Conservation (phyloP, 352 stramenopile genomes). For the Halophytophthora polymorphica region DNA sequence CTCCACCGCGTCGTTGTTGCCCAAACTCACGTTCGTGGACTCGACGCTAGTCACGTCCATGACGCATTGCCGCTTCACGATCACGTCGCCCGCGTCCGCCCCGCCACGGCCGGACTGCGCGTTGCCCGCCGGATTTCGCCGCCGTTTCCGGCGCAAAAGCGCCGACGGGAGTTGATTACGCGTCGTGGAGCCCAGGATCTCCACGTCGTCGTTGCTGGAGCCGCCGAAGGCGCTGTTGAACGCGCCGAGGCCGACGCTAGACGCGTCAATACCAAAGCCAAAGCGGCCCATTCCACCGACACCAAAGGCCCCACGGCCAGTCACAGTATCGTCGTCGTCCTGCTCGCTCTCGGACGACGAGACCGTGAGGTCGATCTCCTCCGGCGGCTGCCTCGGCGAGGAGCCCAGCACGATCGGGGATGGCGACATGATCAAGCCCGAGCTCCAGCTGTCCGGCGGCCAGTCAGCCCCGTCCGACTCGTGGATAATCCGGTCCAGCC, state of each 20-base stretch:
- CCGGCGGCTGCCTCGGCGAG: constrained; percentile 9
- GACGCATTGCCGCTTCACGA: constrained; percentile 22
- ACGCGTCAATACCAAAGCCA: constrained; percentile 4
- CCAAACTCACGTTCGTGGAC: constrained; percentile 66
- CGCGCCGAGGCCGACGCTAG: too few relatives aligned
- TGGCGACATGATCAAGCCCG: constrained; percentile 9
- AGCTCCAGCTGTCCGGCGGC: constrained; percentile 1
- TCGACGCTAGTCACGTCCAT: constrained; percentile 49
- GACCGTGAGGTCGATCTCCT: constrained; percentile 70
- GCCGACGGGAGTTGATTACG: constrained; percentile 7
- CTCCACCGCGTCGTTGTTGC: constrained; percentile 77
- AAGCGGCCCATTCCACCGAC: constrained; percentile 10
- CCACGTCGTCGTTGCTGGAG: constrained; percentile 44
- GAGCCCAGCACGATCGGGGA: constrained; percentile 8
- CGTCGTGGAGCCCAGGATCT: constrained; percentile 41
- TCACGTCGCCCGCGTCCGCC: background rate
- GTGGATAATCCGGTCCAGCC: constrained; percentile 18
- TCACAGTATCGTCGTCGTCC: constrained; percentile 3
- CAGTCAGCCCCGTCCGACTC: constrained; percentile 21
- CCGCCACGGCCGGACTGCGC: background rate
- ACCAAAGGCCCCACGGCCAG: background rate
- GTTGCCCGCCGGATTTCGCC: constrained; percentile 16
- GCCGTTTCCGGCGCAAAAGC: constrained; percentile 41
- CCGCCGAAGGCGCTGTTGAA: too few relatives aligned
- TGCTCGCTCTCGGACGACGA: constrained; percentile 54